phyloP scores from a whole-genome alignment of 2,329 filamentous ascomycete genomes.

The Fusarium compactum region DNA sequence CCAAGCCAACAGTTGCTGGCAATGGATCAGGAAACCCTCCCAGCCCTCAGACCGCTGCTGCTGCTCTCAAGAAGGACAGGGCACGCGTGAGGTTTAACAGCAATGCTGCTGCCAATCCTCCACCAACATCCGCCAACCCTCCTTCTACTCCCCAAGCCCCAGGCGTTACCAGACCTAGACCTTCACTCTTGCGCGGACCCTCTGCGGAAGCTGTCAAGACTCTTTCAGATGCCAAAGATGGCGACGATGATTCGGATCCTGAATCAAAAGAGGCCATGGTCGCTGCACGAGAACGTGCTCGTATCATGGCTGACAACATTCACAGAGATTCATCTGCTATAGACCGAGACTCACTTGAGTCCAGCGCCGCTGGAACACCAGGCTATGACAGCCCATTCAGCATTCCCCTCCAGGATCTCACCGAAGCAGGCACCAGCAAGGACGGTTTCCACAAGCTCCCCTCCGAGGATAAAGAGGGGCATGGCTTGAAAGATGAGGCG shows the following conservation, averaged over 20 bases:
- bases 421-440: slow-evolving; percentile 18
- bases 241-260: slow-evolving; percentile 44
- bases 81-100: slow-evolving; percentile 63
- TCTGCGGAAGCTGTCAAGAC: slow-evolving; percentile 56
- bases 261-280: slow-evolving; percentile 52
- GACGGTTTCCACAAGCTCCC: slow-evolving; percentile 39
- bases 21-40: slow-evolving; percentile 23
- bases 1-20: slow-evolving; percentile 9
- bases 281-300: slow-evolving; percentile 59
- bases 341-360: slow-evolving; percentile 55
- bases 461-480: slow-evolving; percentile 20
- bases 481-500: slow-evolving; percentile 51
- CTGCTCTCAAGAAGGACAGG: slow-evolving; percentile 56
- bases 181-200: slow-evolving; percentile 58
- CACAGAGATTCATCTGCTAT: slow-evolving; percentile 51
- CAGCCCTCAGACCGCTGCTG: slow-evolving; percentile 28
- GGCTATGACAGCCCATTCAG: slow-evolving; percentile 43
- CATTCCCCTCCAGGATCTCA: slow-evolving; percentile 52
- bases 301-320: slow-evolving; percentile 57
- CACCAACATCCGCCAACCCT: slow-evolving; percentile 26
- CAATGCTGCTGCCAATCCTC: slow-evolving; percentile 53
- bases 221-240: slow-evolving; percentile 24
- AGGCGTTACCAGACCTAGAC: slow-evolving; percentile 50
- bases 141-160: slow-evolving; percentile 20
- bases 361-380: slow-evolving; percentile 47